These are phyloP conservation scores for Tetracladium maxilliforme DNA, from an alignment of 2,329 filamentous ascomycete species.

Conservation along the genomic window DNA sequence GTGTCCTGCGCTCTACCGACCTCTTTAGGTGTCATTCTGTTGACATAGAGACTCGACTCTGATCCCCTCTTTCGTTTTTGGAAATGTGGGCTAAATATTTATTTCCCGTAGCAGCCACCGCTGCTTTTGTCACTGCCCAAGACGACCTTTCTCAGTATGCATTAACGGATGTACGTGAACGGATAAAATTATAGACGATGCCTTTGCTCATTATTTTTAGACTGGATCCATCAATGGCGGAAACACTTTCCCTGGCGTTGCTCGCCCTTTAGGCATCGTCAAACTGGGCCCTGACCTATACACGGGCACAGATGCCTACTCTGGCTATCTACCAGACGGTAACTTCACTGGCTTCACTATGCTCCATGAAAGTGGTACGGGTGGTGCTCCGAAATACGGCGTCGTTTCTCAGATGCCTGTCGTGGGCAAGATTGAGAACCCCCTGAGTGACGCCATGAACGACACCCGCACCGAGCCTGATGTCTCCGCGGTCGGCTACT, in stretches of 20 bases:
- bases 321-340: conserved; percentile 32
- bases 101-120: too few relatives aligned
- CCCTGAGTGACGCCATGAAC: conserved; percentile 38
- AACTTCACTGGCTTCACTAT: conserved; percentile 45
- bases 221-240: not conserved
- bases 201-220: not conserved
- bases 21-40: too few relatives aligned
- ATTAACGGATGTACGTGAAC: not conserved
- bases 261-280: not conserved
- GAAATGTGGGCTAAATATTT: too few relatives aligned
- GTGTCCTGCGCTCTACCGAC: too few relatives aligned
- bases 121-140: too few relatives aligned
- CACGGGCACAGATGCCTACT: conserved; percentile 33
- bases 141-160: not conserved
- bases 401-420: conserved; percentile 46
- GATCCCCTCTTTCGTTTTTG: too few relatives aligned
- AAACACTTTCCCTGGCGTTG: not conserved
- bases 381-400: conserved; percentile 56
- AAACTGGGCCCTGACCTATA: conserved; percentile 24
- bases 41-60: too few relatives aligned
- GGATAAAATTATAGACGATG: too few relatives aligned
- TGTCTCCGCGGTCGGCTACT: conserved; percentile 43
- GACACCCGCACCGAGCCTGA: conserved; percentile 35
- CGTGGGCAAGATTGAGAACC: conserved; percentile 32
- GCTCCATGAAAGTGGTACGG: conserved; percentile 53